These are phyloP conservation scores for Colletotrichum phormii DNA, from an alignment of 2,329 filamentous ascomycete genomes.

Conservation along the genomic window DNA sequence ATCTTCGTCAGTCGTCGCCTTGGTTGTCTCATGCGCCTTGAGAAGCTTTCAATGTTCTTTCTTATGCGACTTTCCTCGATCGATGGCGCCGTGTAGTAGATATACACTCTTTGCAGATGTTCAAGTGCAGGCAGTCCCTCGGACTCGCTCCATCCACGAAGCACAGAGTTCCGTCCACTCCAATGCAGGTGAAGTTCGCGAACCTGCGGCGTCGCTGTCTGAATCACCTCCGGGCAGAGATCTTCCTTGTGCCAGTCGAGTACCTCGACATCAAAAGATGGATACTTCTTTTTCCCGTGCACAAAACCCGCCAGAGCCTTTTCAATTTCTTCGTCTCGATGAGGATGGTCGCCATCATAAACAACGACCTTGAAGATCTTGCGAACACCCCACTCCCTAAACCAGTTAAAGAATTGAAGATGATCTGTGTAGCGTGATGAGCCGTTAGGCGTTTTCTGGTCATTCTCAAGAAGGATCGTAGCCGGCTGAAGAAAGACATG, in stretches of 20 bases:
- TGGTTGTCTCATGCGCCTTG: neutral
- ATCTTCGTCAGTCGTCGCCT: neutral
- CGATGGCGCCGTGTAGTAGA: conserved; percentile 21
- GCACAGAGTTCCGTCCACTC: conserved; percentile 47
- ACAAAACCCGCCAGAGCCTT: conserved; percentile 33
- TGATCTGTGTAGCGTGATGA: conserved; percentile 35
- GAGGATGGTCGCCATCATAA: conserved; percentile 40
- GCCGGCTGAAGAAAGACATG: neutral
- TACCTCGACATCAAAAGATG: conserved; percentile 42
- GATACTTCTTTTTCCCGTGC: neutral
- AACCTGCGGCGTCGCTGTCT: conserved; percentile 29
- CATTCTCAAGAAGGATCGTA: neutral
- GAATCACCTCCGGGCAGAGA: conserved; percentile 36
- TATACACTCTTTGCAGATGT: conserved; percentile 40
- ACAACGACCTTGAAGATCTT: conserved; percentile 45
- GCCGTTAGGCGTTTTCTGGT: neutral
- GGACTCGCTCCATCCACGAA: conserved; percentile 45
- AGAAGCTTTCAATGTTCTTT: neutral
- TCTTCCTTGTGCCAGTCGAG: conserved; percentile 47
- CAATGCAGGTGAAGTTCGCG: conserved; percentile 44
- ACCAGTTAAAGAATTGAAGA: conserved; percentile 43
- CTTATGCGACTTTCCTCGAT: neutral
- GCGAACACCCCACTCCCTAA: conserved; percentile 41
- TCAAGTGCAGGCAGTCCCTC: conserved; percentile 41
- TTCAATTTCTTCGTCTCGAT: conserved; percentile 46